Percentiles rank a stretch among this genome's conserved stretches.
Evolutionary conservation across 768 basidiomycete genomes (phyloP).

Genomic region (Serendipita sp.): DNA sequence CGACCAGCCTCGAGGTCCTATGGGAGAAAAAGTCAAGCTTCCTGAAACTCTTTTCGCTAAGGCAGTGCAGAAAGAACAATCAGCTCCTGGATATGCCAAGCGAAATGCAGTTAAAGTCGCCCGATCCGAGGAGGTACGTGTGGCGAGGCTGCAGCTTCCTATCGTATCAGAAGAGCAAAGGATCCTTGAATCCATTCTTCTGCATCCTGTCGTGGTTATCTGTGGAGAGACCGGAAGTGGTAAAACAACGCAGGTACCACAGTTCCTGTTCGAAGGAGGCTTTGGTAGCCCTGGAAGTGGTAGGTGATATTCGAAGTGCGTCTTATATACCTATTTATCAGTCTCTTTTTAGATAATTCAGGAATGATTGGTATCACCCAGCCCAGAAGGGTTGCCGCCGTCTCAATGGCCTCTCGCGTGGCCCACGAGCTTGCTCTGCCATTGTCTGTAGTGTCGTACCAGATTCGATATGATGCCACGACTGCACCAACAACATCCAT

Average conservation of each 20-base stretch:
- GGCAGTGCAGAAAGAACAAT: constrained; percentile 22
- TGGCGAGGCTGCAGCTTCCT: constrained; percentile 63
- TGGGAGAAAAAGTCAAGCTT: constrained; percentile 55
- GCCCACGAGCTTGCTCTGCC: constrained; percentile 82
- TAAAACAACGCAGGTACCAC: constrained; percentile 96
- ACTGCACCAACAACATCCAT: constrained; percentile 80
- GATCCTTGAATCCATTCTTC: constrained; percentile 79
- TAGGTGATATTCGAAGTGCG: constrained; percentile 23
- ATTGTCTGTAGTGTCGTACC: constrained; percentile 75
- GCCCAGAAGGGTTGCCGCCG: constrained; percentile 90
- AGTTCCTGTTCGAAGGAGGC: constrained; percentile 95
- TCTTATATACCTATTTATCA: background rate
- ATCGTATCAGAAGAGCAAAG: constrained; percentile 87
- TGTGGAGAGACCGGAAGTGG: constrained; percentile 96
- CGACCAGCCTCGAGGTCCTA: constrained; percentile 44
- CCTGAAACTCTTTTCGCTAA: constrained; percentile 53
- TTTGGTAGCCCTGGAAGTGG: constrained; percentile 76
- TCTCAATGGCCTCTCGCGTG: constrained; percentile 90
- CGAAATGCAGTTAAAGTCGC: constrained; percentile 30
- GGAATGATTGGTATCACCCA: constrained; percentile 98
- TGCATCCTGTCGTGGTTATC: constrained; percentile 77
- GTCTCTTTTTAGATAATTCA: constrained; percentile 56
- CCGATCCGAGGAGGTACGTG: constrained; percentile 57
- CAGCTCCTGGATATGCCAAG: constrained; percentile 7
- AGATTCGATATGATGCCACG: constrained; percentile 94